phyloP scores from a whole-genome alignment of 768 basidiomycete species.

The Cystoderma amianthinum region DNA sequence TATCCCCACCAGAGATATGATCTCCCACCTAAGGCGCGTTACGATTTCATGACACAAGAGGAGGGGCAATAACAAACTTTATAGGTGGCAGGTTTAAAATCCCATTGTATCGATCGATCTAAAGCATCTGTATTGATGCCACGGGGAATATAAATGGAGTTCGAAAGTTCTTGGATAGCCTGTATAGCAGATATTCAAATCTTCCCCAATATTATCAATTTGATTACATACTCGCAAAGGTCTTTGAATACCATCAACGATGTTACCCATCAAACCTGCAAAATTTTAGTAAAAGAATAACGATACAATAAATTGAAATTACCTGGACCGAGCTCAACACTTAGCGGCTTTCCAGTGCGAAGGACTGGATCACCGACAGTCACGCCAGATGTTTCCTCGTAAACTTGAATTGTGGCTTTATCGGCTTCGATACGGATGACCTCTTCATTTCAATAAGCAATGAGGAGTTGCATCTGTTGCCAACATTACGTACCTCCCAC shows the following conservation, averaged over 20 bases:
- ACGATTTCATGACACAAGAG: constrained; percentile 1
- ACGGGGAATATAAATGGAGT: constrained; percentile 99
- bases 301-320: constrained; percentile 12
- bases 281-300: not conserved
- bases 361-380: constrained; percentile 98
- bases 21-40: constrained; percentile 68
- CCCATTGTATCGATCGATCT: constrained; percentile 86
- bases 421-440: constrained; percentile 98
- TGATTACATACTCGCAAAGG: constrained; percentile 65
- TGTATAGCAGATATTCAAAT: constrained; percentile 14
- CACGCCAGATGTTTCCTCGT: constrained; percentile 98
- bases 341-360: constrained; percentile 95
- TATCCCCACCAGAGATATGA: constrained; percentile 95
- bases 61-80: constrained; percentile 39
- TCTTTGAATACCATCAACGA: constrained; percentile 95
- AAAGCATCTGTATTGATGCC: constrained; percentile 98
- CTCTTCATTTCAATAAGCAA: constrained; percentile 45
- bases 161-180: constrained; percentile 93
- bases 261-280: constrained; percentile 96
- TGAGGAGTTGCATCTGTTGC: not conserved
- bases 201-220: not conserved
- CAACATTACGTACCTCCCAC: constrained; percentile 70
- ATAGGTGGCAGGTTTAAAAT: constrained; percentile 81
- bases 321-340: constrained; percentile 98
- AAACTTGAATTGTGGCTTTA: constrained; percentile 98